Evolutionary conservation across 371 early-diverging fungal species (phyloP), one percentile per base, ranked within the genome.

Genomic region (Mortierella sp.): DNA sequence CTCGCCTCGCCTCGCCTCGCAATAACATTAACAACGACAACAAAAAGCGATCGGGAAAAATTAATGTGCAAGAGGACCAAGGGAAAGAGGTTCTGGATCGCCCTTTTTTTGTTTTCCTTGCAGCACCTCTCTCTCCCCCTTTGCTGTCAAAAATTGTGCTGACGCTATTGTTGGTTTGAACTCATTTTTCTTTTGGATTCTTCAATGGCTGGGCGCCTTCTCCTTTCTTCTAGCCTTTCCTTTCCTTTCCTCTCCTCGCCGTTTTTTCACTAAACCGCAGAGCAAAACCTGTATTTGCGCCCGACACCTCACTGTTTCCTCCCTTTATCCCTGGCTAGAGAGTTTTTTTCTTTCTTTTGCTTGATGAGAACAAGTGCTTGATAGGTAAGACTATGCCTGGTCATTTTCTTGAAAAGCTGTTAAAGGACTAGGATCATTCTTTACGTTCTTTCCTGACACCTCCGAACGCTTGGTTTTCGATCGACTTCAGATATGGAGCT

Each of bases 251-350:
- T 44, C 26, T n/a, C 10, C 19, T 55, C 57, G 57, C 57, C 57
- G 57, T 55, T 55, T 55, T 55, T 55, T 13, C 11, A 13, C 11
- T 11, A n/a, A 59, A 14, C 11, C 13, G 24, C 4, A 34, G 21
- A 37, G 37, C 37, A 64, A 37, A 21, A 64, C 64, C 61, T 64
- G 37, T 64, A 64, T 64, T 37, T 64, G 64, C 64, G 64, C 19
- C 21, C 21, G 31, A 64, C 31, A 34, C 21, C 11, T 26, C 0
- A 11, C 16, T 59, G 4, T 26, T 21, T 31, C 19, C 31, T 64
- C 21, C 31, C 11, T 16, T 9, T 21, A 21, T 16, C 37, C 5
- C 19, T 16, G 19, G 6, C 64, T 64, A 8, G 64, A 59, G 28
- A 28, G 13, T 13, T 46, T 46, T 46, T 11, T 8, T 46, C 13